Percentiles rank a stretch among this genome's conserved stretches.
Evolutionary conservation across 2,329 filamentous ascomycete species (phyloP).

Genomic region (Alternaria metachromatica): DNA sequence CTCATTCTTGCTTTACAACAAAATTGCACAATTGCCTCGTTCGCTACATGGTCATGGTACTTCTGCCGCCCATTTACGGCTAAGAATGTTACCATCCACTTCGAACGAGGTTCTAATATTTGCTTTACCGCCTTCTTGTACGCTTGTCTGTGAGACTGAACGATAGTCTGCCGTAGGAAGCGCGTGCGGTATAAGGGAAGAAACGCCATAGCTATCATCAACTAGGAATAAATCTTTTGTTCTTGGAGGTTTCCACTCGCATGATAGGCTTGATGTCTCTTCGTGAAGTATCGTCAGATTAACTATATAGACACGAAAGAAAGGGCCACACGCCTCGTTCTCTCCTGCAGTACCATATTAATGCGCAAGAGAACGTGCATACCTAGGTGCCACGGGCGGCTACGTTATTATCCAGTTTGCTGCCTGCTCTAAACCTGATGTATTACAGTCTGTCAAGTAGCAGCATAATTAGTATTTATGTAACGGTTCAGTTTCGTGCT

Average conservation of each 20-base stretch:
- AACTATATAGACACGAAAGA: not conserved
- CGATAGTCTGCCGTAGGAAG: not conserved
- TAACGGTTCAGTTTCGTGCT: not conserved
- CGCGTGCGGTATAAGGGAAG: not conserved
- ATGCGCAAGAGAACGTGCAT: not conserved
- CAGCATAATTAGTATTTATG: not conserved
- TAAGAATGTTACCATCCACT: not conserved
- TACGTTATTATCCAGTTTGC: not conserved
- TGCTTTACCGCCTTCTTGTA: not conserved
- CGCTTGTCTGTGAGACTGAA: not conserved
- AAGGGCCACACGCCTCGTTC: not conserved
- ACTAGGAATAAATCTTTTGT: not conserved
- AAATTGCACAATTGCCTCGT: not conserved
- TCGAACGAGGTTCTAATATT: not conserved
- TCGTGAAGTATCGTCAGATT: not conserved
- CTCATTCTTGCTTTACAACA: not conserved
- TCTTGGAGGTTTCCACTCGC: not conserved
- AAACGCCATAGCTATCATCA: not conserved
- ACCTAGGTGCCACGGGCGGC: not conserved
- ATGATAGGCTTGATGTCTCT: not conserved
- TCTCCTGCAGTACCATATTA: not conserved
- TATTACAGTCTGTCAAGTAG: not conserved
- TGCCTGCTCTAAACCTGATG: not conserved
- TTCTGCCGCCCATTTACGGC: not conserved
- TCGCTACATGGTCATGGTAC: not conserved